Percentiles rank a stretch among this genome's conserved stretches.
Conservation (phyloP, 108 stramenopile genomes). For the Epithemia pelagica region DNA sequence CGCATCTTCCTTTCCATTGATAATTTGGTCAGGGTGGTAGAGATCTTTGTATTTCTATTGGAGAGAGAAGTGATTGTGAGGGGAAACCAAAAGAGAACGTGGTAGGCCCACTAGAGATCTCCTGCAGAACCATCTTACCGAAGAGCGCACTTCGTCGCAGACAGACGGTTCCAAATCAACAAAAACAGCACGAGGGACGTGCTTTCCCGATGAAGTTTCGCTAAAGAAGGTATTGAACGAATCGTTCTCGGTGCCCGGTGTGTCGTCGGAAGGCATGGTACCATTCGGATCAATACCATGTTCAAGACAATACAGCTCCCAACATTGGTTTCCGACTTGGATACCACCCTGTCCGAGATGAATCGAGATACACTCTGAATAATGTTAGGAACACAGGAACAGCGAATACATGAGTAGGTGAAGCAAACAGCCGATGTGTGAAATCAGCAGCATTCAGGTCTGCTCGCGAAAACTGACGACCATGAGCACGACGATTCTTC, state of each 20-base stretch:
- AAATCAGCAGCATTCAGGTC: too few relatives aligned
- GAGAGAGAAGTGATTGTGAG: neutral
- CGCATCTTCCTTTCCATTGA: constrained; percentile 98
- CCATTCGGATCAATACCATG: constrained; percentile 96
- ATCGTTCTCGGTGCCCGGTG: constrained; percentile 74
- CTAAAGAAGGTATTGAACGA: constrained; percentile 98
- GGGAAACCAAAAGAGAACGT: too few relatives aligned
- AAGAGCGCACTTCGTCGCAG: constrained; percentile 87
- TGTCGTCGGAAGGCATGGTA: constrained; percentile 79
- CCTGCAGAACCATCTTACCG: constrained; percentile 44
- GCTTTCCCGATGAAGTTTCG: constrained; percentile 94
- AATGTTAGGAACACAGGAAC: too few relatives aligned
- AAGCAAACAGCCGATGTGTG: too few relatives aligned
- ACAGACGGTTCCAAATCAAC: constrained; percentile 98
- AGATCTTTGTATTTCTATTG: constrained; percentile 71
- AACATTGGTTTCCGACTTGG: constrained; percentile 96
- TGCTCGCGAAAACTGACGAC: too few relatives aligned
- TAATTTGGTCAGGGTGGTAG: constrained; percentile 99
- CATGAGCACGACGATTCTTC: too few relatives aligned
- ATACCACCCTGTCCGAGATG: constrained; percentile 94
- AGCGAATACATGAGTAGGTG: too few relatives aligned
- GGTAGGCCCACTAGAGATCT: too few relatives aligned
- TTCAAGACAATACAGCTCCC: constrained; percentile 98
- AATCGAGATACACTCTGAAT: constrained; percentile 77
- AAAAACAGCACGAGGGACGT: constrained; percentile 96